Evolutionary conservation across 805 yeast species (phyloP).

Genomic region (Starmerella stellata): DNA sequence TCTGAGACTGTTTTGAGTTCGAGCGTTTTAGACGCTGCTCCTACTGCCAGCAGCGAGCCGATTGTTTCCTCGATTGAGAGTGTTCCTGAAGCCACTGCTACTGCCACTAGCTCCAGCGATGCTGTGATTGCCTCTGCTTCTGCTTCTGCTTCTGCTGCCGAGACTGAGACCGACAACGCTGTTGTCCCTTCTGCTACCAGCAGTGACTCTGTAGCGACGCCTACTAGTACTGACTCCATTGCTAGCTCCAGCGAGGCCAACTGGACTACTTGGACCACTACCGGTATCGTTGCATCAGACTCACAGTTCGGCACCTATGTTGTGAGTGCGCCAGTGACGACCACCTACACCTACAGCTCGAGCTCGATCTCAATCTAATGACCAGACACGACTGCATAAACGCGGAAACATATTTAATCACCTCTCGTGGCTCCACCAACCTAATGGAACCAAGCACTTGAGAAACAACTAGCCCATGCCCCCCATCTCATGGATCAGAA

Average conservation of each 20-base stretch:
- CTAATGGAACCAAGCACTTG: too few relatives aligned
- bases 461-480: too few relatives aligned
- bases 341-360: not conserved
- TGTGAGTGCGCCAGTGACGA: not conserved
- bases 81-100: conserved; percentile 2
- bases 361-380: not conserved
- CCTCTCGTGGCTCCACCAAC: too few relatives aligned
- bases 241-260: not conserved
- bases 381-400: too few relatives aligned
- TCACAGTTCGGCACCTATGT: not conserved
- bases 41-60: too few relatives aligned
- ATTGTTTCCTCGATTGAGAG: too few relatives aligned
- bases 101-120: conserved; percentile 1
- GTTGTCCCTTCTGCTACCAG: not conserved
- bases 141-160: not conserved
- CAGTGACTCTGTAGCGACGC: not conserved
- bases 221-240: not conserved
- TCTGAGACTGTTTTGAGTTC: too few relatives aligned
- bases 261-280: not conserved
- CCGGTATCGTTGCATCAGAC: not conserved
- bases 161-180: not conserved
- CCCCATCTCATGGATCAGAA: too few relatives aligned
- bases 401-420: too few relatives aligned
- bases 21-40: too few relatives aligned
- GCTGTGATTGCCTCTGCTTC: conserved; percentile 1